A percentile compares a stretch with the other conserved stretches of the same genome.
Evolutionary conservation across 306 rosid genomes (phyloP).

Genomic region (peach (Prunus persica)): Prunus_persica_NCBIv2 NC_034010.1:22546501-22547000

Average conservation of each 20-base stretch:
- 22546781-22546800: too few species aligned
- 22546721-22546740: not conserved
- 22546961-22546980: too few species aligned
- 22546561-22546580: not conserved
- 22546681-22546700: not conserved
- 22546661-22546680: not conserved
- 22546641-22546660: not conserved
- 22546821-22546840: too few species aligned
- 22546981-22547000: not conserved
- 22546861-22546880: too few species aligned
- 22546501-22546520: conserved; percentile 23
- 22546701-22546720: too few species aligned
- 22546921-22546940: too few species aligned
- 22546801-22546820: too few species aligned
- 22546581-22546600: not conserved
- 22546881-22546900: rapidly evolving
- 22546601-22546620: not conserved
- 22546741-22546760: too few species aligned
- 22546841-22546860: too few species aligned
- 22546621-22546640: not conserved
- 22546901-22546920: too few species aligned
- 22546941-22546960: too few species aligned
- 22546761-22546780: too few species aligned
- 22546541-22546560: not conserved
- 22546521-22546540: conserved; percentile 10